Conservation (phyloP, 1,284 basidiomycete genomes). For the Ceratobasidium sp. region DNA sequence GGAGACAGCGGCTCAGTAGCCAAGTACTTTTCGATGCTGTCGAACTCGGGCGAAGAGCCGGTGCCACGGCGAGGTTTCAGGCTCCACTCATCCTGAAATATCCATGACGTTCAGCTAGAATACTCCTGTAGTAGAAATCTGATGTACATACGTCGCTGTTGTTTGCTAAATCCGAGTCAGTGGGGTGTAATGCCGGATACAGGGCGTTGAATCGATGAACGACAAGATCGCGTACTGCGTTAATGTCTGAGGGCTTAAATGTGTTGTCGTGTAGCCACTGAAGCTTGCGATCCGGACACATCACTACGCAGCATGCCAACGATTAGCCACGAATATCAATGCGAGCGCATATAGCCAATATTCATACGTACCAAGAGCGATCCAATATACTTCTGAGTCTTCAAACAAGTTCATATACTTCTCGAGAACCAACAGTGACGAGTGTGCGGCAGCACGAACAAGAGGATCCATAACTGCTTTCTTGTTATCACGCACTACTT, state of each 20-base stretch:
- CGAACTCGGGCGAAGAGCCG: background rate
- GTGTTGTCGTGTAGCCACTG: background rate
- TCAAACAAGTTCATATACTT: background rate
- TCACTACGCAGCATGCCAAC: background rate
- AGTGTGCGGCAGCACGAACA: background rate
- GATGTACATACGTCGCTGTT: background rate
- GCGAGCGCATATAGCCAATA: background rate
- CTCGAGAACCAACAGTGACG: background rate
- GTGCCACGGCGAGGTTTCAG: background rate
- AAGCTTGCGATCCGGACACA: background rate
- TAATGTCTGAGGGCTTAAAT: background rate
- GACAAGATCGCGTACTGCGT: background rate
- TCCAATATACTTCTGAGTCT: constrained; percentile 5
- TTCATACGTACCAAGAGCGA: background rate
- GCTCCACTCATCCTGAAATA: constrained; percentile 7
- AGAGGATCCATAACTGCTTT: background rate
- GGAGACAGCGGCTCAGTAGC: background rate
- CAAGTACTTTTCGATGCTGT: background rate
- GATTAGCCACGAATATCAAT: background rate
- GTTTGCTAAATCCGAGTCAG: background rate
- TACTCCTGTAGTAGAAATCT: too few species aligned
- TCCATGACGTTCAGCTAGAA: too few species aligned
- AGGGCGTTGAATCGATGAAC: background rate
- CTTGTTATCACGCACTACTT: background rate
- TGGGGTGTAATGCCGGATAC: background rate